Evolutionary conservation across 2,329 filamentous ascomycete species (phyloP).

Genomic region (Rhinocladiella mackenziei): DNA sequence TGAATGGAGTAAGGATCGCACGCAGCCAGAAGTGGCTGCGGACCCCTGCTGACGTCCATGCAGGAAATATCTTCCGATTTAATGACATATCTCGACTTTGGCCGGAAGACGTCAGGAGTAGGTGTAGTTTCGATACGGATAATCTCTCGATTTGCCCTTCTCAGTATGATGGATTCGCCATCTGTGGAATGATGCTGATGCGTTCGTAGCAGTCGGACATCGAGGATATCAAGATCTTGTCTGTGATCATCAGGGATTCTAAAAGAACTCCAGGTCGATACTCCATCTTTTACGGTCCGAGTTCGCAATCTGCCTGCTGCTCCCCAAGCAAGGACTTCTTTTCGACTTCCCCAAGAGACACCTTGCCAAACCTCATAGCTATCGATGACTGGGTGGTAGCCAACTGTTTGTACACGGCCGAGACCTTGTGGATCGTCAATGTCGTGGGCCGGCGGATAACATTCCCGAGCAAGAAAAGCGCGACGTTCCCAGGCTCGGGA

Average conservation of each 20-base stretch:
- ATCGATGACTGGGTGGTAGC: conserved; percentile 57
- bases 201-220: conserved; percentile 50
- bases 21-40: conserved; percentile 48
- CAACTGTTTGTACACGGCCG: conserved; percentile 49
- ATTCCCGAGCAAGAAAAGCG: conserved; percentile 53
- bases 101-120: conserved; percentile 37
- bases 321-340: conserved; percentile 58
- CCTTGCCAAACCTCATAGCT: conserved; percentile 53
- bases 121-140: conserved; percentile 34
- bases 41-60: conserved; percentile 44
- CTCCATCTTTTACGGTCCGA: conserved; percentile 45
- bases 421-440: not conserved
- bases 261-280: conserved; percentile 28
- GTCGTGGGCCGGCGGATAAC: conserved; percentile 40
- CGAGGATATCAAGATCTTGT: conserved; percentile 55
- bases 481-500: conserved; percentile 56
- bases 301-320: conserved; percentile 56
- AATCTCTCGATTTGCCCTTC: conserved; percentile 52
- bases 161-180: conserved; percentile 50
- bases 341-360: conserved; percentile 45
- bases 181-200: conserved; percentile 36
- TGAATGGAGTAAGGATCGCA: conserved; percentile 47
- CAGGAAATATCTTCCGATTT: conserved; percentile 44
- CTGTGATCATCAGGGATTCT: conserved; percentile 27
- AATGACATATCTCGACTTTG: conserved; percentile 38